Evolutionary conservation across 768 basidiomycete genomes (phyloP).

Genomic region (Trametes villosa): DNA sequence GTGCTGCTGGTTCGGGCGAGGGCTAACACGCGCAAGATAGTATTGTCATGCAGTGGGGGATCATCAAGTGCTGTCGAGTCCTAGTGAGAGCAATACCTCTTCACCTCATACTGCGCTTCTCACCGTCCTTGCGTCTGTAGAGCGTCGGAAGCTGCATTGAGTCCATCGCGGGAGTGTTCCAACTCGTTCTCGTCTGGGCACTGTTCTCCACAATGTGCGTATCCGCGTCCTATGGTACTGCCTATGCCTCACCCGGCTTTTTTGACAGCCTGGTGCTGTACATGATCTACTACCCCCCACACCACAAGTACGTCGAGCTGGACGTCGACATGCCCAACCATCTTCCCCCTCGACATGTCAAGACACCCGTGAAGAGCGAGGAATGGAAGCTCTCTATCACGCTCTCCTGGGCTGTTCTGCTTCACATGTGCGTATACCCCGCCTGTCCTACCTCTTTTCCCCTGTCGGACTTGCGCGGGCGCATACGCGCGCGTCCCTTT

Average conservation of each 20-base stretch:
- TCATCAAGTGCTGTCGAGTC: slow-evolving; percentile 79
- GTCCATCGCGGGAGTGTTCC: slow-evolving; percentile 78
- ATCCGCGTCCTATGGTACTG: background rate
- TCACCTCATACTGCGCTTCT: background rate
- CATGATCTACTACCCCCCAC: slow-evolving; percentile 88
- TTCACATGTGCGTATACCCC: slow-evolving; percentile 69
- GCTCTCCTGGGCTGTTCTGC: slow-evolving; percentile 68
- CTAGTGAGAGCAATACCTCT: slow-evolving; percentile 54
- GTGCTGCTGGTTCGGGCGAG: background rate
- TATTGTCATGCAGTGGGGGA: slow-evolving; percentile 81
- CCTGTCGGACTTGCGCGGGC: too few species aligned
- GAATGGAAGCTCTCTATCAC: slow-evolving; percentile 82
- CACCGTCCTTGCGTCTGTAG: slow-evolving; percentile 39
- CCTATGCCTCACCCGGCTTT: background rate
- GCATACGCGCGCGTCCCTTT: too few species aligned
- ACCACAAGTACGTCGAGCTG: slow-evolving; percentile 70
- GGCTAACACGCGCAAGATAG: slow-evolving; percentile 40
- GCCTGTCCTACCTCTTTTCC: too few species aligned
- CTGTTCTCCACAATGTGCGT: slow-evolving; percentile 84
- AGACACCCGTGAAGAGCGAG: slow-evolving; percentile 55
- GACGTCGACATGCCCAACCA: slow-evolving; percentile 47
- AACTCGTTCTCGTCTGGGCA: slow-evolving; percentile 83
- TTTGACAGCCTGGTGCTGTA: slow-evolving; percentile 78
- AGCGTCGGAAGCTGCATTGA: slow-evolving; percentile 74
- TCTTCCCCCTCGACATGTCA: slow-evolving; percentile 47